These are phyloP conservation scores for Coniochaeta sp. DNA, from an alignment of 2,329 filamentous ascomycete species.

Conservation along the genomic window DNA sequence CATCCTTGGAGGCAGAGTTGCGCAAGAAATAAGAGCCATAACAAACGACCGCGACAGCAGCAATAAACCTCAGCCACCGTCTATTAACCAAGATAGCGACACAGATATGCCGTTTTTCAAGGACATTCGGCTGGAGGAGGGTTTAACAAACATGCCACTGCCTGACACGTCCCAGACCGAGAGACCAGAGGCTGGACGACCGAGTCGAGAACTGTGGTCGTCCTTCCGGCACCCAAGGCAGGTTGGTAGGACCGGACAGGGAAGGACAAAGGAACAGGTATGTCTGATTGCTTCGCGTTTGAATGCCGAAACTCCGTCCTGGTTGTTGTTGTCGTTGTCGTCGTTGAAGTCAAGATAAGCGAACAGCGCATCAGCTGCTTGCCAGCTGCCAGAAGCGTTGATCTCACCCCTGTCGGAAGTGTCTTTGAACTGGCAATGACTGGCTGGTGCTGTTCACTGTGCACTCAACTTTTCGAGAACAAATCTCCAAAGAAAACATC, in stretches of 20 bases:
- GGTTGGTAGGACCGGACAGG: background rate
- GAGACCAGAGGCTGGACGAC: background rate
- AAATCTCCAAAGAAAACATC: slow-evolving; percentile 2
- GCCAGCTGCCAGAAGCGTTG: background rate
- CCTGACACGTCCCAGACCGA: background rate
- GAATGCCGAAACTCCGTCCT: no score
- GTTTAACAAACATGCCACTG: background rate
- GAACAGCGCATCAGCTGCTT: background rate
- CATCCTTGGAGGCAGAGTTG: no score
- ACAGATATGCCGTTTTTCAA: background rate
- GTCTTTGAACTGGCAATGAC: background rate
- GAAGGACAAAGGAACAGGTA: background rate
- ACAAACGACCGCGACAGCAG: no score
- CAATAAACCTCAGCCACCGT: no score
- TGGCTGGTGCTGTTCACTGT: background rate
- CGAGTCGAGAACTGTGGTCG: background rate
- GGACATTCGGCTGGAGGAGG: background rate
- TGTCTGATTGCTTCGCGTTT: background rate
- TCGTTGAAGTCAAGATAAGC: background rate
- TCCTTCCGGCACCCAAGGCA: background rate
- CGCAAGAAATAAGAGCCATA: no score
- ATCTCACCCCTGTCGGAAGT: background rate
- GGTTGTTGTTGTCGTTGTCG: no score
- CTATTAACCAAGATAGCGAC: background rate
- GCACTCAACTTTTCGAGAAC: background rate